Evolutionary conservation across 441 rosid species (phyloP).

Genomic region (Adansonia gregorii): DNA sequence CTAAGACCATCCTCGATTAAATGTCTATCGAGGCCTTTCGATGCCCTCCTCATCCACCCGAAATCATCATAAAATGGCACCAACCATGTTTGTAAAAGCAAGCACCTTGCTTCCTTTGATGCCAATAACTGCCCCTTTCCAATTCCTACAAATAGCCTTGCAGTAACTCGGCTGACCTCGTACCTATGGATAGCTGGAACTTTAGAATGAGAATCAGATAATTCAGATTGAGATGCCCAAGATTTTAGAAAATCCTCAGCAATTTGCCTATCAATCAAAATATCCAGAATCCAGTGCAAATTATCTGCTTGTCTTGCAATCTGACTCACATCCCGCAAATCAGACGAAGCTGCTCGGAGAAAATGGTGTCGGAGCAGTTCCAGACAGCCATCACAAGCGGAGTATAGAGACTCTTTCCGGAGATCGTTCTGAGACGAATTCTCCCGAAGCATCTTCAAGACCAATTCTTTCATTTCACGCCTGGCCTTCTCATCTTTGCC

Average conservation of each 20-base stretch:
- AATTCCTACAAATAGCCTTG: conserved; percentile 83
- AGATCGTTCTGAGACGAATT: conserved; percentile 85
- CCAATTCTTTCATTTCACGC: conserved; percentile 95
- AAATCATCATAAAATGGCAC: conserved; percentile 93
- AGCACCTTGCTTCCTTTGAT: conserved; percentile 30
- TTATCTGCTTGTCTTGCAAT: conserved; percentile 47
- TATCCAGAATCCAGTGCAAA: conserved; percentile 86
- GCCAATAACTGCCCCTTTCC: conserved; percentile 91
- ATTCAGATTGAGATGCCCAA: conserved; percentile 88
- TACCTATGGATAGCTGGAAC: conserved; percentile 82
- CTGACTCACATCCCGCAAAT: conserved; percentile 61
- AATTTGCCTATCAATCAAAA: conserved; percentile 85
- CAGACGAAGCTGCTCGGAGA: conserved; percentile 71
- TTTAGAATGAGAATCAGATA: conserved; percentile 68
- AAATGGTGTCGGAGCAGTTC: conserved; percentile 64
- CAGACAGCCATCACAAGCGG: conserved; percentile 85
- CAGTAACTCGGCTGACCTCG: conserved; percentile 86
- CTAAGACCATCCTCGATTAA: conserved; percentile 15
- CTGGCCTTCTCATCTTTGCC: conserved; percentile 98
- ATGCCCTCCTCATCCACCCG: conserved; percentile 86
- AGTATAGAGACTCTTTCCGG: conserved; percentile 80
- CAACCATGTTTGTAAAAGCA: conserved; percentile 86
- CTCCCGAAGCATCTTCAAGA: conserved; percentile 92
- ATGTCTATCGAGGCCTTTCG: conserved; percentile 13
- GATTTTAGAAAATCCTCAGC: conserved; percentile 82